Evolutionary conservation across 1,139 yeast genomes (phyloP), one percentile per base, ranked within the genome.

Genomic region (Pichia sp.): DNA sequence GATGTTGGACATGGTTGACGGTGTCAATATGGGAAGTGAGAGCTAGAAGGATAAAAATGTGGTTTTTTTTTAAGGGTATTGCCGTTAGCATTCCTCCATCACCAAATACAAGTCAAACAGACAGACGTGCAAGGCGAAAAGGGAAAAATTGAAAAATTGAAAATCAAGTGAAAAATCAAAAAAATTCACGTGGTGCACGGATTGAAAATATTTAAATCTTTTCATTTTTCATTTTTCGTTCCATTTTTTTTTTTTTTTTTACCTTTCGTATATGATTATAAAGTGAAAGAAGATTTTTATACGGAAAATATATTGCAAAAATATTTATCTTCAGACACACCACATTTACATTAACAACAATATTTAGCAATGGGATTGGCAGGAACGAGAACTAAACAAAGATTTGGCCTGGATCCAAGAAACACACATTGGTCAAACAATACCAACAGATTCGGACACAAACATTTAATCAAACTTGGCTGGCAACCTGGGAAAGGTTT

Each of bases 381-480:
- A 31, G 97, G 88, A 7, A 73, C 80, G 3, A 83, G 79, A 59
- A 78, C 74, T 20, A 87, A 84, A 56, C 95, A 86, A 55, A 75
- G 93, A 56, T 84, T 89, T 61, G 96, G 97, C 14, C 65, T 72
- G 36, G 99, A 91, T 64, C 99, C 98, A 15, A 70, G 97, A 55
- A 91, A 91, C 57, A 88, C 96, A 4, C 76, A 78, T 51, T 91
- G 99, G 99, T 84, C 96, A 26, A 87, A 88, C 59, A 79, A 91
- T 54, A 82, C 84, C 0, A 68, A 70, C 8, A 66, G 96, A 45
- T 91, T 91, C 57, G 98, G 98, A 1, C 96, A 85, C 60, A 78
- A 82, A 55, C 88, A 88, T 60, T 62, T 91, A 44, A 78, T 79
- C 48, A 80, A 77, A 53, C 68, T 80, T 60, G 98, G 98, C 11